phyloP scores from a whole-genome alignment of 345 rosid species.

The Eucalyptus regnans region DNA sequence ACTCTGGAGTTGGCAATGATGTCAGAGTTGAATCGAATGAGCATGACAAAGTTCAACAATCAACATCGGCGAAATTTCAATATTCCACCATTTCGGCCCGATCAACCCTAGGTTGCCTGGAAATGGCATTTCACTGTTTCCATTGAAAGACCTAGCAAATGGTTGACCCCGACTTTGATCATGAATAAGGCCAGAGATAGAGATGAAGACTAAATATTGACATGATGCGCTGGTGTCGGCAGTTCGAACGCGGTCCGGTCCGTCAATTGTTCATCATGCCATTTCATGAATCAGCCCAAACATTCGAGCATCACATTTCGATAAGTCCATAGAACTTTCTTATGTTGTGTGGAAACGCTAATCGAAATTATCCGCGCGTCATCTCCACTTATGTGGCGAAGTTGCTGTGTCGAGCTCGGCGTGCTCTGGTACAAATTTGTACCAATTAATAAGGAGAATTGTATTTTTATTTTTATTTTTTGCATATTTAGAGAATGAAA shows the following conservation, averaged over 20 bases:
- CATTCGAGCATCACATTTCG: not conserved
- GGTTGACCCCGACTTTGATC: not conserved
- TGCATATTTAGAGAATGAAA: not conserved
- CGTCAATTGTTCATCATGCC: not conserved
- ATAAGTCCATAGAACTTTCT: not conserved
- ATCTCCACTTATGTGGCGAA: not conserved
- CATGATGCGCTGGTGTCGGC: not conserved
- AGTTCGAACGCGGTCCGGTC: not conserved
- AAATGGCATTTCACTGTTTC: not conserved
- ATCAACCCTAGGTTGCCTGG: not conserved
- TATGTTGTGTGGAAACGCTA: not conserved
- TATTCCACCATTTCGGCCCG: not conserved
- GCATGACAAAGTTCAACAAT: not conserved
- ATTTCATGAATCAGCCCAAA: not conserved
- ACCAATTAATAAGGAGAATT: not conserved
- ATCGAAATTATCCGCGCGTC: not conserved
- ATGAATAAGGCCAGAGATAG: not conserved
- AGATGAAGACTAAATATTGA: not conserved
- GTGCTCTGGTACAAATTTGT: not conserved
- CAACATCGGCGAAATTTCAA: not conserved
- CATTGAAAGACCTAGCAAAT: not conserved
- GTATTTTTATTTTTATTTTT: not conserved
- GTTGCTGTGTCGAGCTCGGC: not conserved
- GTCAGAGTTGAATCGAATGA: not conserved
- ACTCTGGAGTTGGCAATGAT: not conserved